Percentiles rank a stretch among this genome's conserved stretches.
Evolutionary conservation across 108 stramenopile species (phyloP).

Genomic region (Tribonema minus): DNA sequence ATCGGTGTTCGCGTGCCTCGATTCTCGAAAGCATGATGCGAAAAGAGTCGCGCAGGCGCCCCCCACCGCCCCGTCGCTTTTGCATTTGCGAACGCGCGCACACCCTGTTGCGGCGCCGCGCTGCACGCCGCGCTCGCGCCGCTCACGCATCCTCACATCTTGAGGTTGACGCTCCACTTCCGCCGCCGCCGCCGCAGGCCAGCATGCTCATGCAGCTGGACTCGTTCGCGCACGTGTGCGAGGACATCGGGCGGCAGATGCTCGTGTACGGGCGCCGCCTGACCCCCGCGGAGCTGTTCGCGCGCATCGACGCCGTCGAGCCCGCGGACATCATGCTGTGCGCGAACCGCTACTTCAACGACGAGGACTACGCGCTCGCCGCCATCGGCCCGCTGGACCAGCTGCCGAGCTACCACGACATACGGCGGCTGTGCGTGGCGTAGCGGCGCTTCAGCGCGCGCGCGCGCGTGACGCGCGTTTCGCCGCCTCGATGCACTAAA

Average conservation of each 20-base stretch:
- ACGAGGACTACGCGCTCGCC: conserved; percentile 53
- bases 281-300: conserved; percentile 94
- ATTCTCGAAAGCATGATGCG: too few relatives aligned
- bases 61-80: too few relatives aligned
- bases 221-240: conserved; percentile 86
- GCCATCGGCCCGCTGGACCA: conserved; percentile 46
- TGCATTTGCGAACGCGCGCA: too few relatives aligned
- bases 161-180: too few relatives aligned
- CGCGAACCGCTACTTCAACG: conserved; percentile 47
- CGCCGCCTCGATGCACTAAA: too few relatives aligned
- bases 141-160: too few relatives aligned
- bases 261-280: conserved; percentile 96
- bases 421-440: neutral
- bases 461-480: too few relatives aligned
- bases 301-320: conserved; percentile 86
- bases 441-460: neutral
- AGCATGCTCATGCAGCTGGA: conserved; percentile 95
- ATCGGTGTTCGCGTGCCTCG: too few relatives aligned
- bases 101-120: too few relatives aligned
- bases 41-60: too few relatives aligned
- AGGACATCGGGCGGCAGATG: conserved; percentile 97
- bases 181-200: too few relatives aligned
- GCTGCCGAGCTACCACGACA: conserved; percentile 52
- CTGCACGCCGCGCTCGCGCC: too few relatives aligned
- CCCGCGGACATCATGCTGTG: conserved; percentile 85